Base-by-base conservation (phyloP, 2,329 filamentous ascomycete genomes). In the Shiraia bambusicola region DNA sequence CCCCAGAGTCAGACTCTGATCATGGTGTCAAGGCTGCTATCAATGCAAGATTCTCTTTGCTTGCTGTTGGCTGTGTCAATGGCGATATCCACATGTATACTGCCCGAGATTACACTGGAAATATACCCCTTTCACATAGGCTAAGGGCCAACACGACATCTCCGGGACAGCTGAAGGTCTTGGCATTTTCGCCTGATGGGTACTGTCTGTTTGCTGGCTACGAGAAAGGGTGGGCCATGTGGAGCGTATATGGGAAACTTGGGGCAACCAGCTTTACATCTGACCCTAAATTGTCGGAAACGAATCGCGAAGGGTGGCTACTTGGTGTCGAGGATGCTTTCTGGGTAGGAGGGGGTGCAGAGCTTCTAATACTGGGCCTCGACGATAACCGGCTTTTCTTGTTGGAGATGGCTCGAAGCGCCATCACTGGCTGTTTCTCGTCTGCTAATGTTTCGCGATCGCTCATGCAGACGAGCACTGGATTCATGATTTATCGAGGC, bases 201-300 rank as follows among this genome's bases (percentile, higher is more conserved):
- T 96, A 97, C 67, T 95, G 91, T 65, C 78, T 98, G 7, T 96
- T 98, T 69, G 90, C 87, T 30, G 93, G 92, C 1, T 97, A 92
- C 61, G 85, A 93, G 58, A 83, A 85, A 44, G 94, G 93, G 1
- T 98, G 93, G 93, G 86, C 88, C 4, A 92, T 84, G 33, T 98
- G 92, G 92, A 97, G 92, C 65, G 93, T 97, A 27, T 98, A 95
- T 69, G 93, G 93, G 25, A 96, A 95, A 67, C 79, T 86, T 2
- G 85, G 90, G 11, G 90, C 86, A 40, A 88, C 83, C 55, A 95
- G 88, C 62, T 97, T 97, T 65, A 77, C 79, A 6, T 77, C 81
- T 10, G 87, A 95, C 56, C 73, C 76, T 17, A 69, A 72, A 2
- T 74, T 89, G 27, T 82, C 84, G 2, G 72, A 78, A 34, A 71